Evolutionary conservation across 176 grass and related monocot genomes (phyloP).

Genomic region (Triticum turgidum): DNA sequence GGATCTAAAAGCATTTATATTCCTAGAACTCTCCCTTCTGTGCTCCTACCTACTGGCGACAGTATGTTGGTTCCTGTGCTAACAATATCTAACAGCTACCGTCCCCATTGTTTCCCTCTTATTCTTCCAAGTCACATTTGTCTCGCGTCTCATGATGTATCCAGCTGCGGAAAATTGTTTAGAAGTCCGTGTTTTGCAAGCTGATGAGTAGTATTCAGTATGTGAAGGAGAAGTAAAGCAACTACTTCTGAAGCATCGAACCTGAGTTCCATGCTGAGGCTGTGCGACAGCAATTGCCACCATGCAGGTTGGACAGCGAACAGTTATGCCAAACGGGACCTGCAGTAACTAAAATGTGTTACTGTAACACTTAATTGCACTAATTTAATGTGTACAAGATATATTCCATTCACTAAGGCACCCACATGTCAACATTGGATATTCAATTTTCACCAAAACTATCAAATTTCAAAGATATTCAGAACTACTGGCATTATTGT

Average conservation of each 20-base stretch:
- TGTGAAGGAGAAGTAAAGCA: background rate
- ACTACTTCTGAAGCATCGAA: conserved; percentile 31
- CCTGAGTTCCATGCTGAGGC: conserved; percentile 90
- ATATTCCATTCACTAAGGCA: conserved; percentile 7
- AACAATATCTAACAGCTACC: background rate
- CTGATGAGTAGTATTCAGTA: background rate
- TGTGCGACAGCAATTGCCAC: conserved; percentile 84
- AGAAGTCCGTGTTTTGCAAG: background rate
- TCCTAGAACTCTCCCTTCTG: background rate
- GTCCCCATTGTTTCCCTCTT: background rate
- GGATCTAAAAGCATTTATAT: background rate
- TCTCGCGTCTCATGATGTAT: background rate
- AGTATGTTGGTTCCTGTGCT: background rate
- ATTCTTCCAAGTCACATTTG: background rate
- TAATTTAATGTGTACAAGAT: background rate
- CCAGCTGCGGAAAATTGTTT: background rate
- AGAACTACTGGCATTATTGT: background rate
- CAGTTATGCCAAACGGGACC: conserved; percentile 75
- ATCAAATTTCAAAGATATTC: background rate
- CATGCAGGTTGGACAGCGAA: conserved; percentile 88
- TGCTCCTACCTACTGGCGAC: background rate
- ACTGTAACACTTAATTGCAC: background rate
- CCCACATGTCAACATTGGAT: background rate
- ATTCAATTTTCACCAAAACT: background rate
- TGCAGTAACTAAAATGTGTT: conserved; percentile 42